Conservation (phyloP, 2,329 filamentous ascomycete species). For the Colletotrichum theobromicola region DNA sequence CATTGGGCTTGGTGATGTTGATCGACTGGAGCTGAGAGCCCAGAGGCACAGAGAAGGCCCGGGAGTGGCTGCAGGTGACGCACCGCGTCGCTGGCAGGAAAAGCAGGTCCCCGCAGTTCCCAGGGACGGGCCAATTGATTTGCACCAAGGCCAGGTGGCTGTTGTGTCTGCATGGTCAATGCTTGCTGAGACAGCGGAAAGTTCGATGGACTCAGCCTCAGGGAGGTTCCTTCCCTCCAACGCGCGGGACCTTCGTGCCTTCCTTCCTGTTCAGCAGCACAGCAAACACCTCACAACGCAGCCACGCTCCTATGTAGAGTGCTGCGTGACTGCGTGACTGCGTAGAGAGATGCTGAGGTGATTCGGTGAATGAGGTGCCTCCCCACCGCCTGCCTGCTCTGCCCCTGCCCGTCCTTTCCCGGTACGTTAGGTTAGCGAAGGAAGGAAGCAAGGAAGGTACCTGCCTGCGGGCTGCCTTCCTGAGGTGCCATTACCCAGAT, state of each 20-base stretch:
- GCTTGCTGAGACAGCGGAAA: background rate
- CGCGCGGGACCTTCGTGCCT: background rate
- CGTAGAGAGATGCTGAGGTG: background rate
- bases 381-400: background rate
- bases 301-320: too few relatives aligned
- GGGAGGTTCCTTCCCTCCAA: background rate
- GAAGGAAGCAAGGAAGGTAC: background rate
- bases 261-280: background rate
- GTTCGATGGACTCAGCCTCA: conserved; percentile 1
- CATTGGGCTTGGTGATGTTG: background rate
- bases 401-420: background rate
- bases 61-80: background rate
- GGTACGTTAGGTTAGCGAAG: background rate
- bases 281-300: background rate
- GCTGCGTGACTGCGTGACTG: too few relatives aligned
- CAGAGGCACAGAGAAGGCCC: background rate
- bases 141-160: background rate
- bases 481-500: background rate
- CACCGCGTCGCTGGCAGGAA: background rate
- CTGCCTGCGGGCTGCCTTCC: background rate
- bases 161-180: background rate
- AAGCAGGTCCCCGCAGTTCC: background rate
- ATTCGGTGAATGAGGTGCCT: background rate
- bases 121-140: background rate
- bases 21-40: background rate